A percentile compares a stretch with the other conserved stretches of the same genome.
Conservation (phyloP, 106 monocot genomes). For the Dactylorhiza incarnata region DNA sequence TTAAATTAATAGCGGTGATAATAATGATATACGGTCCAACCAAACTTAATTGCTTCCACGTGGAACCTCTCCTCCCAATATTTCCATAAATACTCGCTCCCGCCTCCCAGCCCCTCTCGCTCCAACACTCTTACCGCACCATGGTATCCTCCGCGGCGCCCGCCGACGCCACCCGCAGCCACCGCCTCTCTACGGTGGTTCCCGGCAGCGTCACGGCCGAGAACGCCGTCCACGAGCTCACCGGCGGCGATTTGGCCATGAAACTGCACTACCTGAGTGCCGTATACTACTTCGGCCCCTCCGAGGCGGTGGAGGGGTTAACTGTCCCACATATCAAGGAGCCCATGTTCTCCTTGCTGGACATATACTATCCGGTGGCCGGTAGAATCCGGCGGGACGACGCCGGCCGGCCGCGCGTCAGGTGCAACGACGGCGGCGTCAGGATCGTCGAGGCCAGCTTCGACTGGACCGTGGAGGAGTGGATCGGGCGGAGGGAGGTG, state of each 20-base stretch:
- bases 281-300: constrained; percentile 1
- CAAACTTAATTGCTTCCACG: too few relatives aligned
- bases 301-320: constrained; percentile 7
- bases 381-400: constrained; percentile 46
- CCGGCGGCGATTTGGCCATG: constrained; percentile 4
- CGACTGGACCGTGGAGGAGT: constrained; percentile 30
- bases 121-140: not conserved
- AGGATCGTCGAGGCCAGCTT: constrained; percentile 54
- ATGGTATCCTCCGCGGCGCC: not conserved
- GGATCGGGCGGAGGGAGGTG: constrained; percentile 17
- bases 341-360: constrained; percentile 53
- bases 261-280: constrained; percentile 11
- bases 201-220: constrained; percentile 9
- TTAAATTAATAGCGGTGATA: too few relatives aligned
- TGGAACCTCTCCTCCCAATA: not conserved
- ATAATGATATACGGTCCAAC: too few relatives aligned
- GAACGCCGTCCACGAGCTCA: constrained; percentile 10
- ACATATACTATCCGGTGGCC: constrained; percentile 20
- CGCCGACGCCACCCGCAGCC: constrained; percentile 18
- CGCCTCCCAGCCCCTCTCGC: not conserved
- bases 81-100: not conserved
- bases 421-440: constrained; percentile 70
- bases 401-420: constrained; percentile 31
- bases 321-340: constrained; percentile 19
- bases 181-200: constrained; percentile 50